Percentiles rank a stretch among this genome's conserved stretches.
Evolutionary conservation across 257 asterid genomes (phyloP).

Genomic region (Leonotis leonurus): DNA sequence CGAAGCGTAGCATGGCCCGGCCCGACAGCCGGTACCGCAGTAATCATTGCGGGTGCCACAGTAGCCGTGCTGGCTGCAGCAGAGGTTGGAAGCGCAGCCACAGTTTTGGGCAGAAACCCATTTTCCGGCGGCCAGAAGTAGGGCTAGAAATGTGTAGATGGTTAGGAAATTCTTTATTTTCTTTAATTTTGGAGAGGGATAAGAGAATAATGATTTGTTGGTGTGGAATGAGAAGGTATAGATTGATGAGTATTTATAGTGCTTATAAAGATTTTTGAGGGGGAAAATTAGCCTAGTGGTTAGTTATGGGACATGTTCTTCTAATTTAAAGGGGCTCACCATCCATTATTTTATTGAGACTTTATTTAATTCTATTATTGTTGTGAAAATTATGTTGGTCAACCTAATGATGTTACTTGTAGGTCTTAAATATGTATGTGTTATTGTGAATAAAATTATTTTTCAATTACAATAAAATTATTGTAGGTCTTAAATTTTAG

Average conservation of each 20-base stretch:
- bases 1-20: conserved; percentile 29
- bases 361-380: no score
- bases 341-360: no score
- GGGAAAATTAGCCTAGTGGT: no score
- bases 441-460: no score
- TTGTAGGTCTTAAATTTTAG: no score
- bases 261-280: no score
- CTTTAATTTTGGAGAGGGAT: background rate
- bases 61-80: conserved; percentile 42
- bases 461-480: no score
- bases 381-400: no score
- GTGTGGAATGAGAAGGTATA: background rate
- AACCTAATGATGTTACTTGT: no score
- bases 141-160: background rate
- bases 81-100: conserved; percentile 28
- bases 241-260: conserved; percentile 1
- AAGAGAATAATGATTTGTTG: background rate
- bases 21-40: conserved; percentile 39
- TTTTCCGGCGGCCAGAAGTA: conserved; percentile 13
- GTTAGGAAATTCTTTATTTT: conserved; percentile 6
- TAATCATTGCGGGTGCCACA: conserved; percentile 32
- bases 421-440: no score
- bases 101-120: conserved; percentile 29
- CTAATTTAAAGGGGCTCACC: no score
- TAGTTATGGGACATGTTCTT: no score